Base-by-base conservation (phyloP, 345 rosid genomes). In the Aegle marmelos region DNA sequence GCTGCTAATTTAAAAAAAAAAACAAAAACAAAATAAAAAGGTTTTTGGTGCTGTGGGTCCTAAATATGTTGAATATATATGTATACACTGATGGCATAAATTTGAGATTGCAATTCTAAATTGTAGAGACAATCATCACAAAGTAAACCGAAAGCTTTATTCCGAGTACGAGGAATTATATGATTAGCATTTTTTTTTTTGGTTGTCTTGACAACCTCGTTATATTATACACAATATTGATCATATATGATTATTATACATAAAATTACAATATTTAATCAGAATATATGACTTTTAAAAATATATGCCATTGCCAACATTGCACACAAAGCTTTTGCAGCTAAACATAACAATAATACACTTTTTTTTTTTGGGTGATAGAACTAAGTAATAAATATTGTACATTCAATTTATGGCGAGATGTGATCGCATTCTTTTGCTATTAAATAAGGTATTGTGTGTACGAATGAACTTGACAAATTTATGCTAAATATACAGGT, bases 121-220 rank as follows among this genome's bases (percentile, higher is more conserved):
- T 70, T 65, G 16, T 4, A 66, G 64, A 70, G 82, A 59, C 69
- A 67, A 45, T 79, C 68, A 73, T 73, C 54, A 56, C 73, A 25
- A 39, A 60, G 39, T 45, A 22, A 34, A 73, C 39, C 8, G 17
- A 9, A n/a, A 60, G 76, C 68, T 39, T 73, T 39, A 73, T 73
- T 60, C 76, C 28, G 25, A 76, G 54, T 54, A 59, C 74, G 62
- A 33, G 34, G 22, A 72, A 72, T 10, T 28, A 25, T 57, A n/a
- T 73, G 66, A 36, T 73, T 57, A 58, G 33, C 66, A n/a, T 57
- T 70, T 73, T 39, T 9, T 39, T 37, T 37, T 57, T 28, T n/a
- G n/a, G n/a, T n/a, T n/a, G n/a, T n/a, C n/a, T 33, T n/a, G 36
- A 36, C 36, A 34, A n/a, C 66, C 22, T n/a, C 50, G 36, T 72